Base-by-base conservation (phyloP, 2,329 filamentous ascomycete genomes). In the Colletotrichum tropicicola region DNA sequence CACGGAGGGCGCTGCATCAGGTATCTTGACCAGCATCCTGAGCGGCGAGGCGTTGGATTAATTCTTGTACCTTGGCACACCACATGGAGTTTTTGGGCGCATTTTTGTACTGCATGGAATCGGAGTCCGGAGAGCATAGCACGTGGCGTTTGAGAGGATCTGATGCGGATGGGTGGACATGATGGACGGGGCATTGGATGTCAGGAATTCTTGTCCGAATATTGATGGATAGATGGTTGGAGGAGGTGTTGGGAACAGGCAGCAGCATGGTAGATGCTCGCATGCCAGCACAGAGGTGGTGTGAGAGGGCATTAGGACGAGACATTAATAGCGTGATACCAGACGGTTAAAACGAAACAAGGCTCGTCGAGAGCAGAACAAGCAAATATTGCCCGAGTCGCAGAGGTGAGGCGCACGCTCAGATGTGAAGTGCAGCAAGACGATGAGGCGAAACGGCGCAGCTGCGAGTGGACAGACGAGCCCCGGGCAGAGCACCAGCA, bases 1-100 rank as follows among this genome's bases (percentile, higher is more conserved):
- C 57, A 87, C 93, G 41, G 87, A 90, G 21, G 87, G 86, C 4
- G 75, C 87, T 4, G 89, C 87, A 1, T 83, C 82, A 5, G 87
- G 86, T 41, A 91, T 91, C 69, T 73, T 91, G 72, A 84, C 78
- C 71, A 88, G 84, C 73, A 90, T 91, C 69, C 70, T 91, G 72
- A 86, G 82, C 70, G 88, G 86, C 41, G 87, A 89, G 69, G 85
- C 84, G 41, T 77, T 89, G 77, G 86, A 88, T 70, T 87, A 25
- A 67, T 62, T 27, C n/a, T 37, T 39, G 37, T 30, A 59, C 10
- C 30, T 76, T 59, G 61, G 48, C 37, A 53, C 30, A 28, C 9
- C 21, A 62, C n/a, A 15, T 23, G 35, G 35, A 49, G 35, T 56
- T 45, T 7, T 63, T 61, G 35, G 19, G 43, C 15, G 21, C 27